Percentiles rank a stretch among this genome's conserved stretches.
phyloP scores from a whole-genome alignment of 1,139 yeast genomes.

The Suhomyces maxii region DNA sequence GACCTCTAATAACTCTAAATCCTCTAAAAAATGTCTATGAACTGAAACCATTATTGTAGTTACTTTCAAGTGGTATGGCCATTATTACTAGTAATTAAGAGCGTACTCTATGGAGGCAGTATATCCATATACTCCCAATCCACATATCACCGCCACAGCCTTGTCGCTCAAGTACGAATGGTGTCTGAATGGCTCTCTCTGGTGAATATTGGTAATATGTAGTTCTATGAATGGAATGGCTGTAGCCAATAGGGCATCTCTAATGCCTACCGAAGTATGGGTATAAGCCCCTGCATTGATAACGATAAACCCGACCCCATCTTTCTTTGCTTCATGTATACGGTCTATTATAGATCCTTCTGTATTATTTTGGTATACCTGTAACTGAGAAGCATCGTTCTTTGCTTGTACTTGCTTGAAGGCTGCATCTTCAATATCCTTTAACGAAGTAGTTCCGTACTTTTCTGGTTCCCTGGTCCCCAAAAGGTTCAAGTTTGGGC shows the following conservation, averaged over 20 bases:
- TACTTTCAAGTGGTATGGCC: background rate
- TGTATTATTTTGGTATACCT: constrained; percentile 42
- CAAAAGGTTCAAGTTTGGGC: constrained; percentile 49
- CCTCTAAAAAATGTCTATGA: background rate
- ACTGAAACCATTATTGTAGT: background rate
- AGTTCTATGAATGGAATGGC: constrained; percentile 50
- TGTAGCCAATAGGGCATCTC: constrained; percentile 50
- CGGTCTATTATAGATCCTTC: constrained; percentile 50
- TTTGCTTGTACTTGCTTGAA: constrained; percentile 36
- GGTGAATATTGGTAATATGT: constrained; percentile 52
- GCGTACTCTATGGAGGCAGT: constrained; percentile 51
- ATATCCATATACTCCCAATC: constrained; percentile 51
- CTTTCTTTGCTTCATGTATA: constrained; percentile 44
- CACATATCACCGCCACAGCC: constrained; percentile 49
- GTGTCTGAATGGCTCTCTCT: constrained; percentile 51
- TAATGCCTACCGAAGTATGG: constrained; percentile 50
- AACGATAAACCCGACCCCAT: constrained; percentile 42
- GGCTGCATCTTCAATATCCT: constrained; percentile 43
- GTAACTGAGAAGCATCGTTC: constrained; percentile 31
- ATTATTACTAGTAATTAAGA: constrained; percentile 28
- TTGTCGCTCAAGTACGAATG: constrained; percentile 49
- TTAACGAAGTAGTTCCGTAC: constrained; percentile 46
- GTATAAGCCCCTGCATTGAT: constrained; percentile 56
- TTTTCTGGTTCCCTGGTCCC: constrained; percentile 53
- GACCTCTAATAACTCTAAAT: too few relatives aligned